Base-by-base conservation (phyloP, 352 stramenopile genomes). In the Phytophthora citrophthora region DNA sequence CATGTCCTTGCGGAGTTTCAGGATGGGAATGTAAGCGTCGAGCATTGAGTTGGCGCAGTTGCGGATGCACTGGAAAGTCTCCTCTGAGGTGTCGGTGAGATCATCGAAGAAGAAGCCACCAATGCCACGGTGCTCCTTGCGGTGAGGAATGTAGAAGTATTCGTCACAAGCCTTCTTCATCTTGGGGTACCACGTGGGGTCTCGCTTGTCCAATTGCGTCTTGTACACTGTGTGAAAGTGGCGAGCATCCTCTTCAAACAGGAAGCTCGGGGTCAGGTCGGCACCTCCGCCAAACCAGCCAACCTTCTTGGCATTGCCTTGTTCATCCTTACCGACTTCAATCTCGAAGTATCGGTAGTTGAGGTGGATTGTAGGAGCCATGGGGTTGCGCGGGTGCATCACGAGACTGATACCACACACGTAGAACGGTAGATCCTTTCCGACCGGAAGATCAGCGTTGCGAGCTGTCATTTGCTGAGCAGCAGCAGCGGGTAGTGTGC, bases 331-430 rank as follows among this genome's bases (percentile, higher is more conserved):
- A 4, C 86, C 83, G 2, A 70, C 84, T 49, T 88, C 77, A 15
- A 97, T 96, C 69, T 99, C 95, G 77, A 99, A 99, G 76, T 98
- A 99, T 18, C 97, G 88, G 77, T 98, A 98, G 79, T 98, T 98
- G 52, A 98, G 86, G 77, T 98, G 95, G 84, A 98, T 98, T 18
- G 94, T 98, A 16, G 95, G 94, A 61, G 90, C 95, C 83, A 90
- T 91, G 4, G 83, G 80, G 76, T 91, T 91, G 44, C 85, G 89
- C 27, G 96, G 95, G 70, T 99, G 96, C 89, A 99, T 98, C 26
- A 99, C 97, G 49, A 96, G 95, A 44, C 80, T 97, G 56, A 99
- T 82, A 43, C 88, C 88, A 57, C 93, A 98, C 9, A 94, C 96
- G 79, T 98, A 98, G 80, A 99, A 99, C 2, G 96, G 94, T 50